Evolutionary conservation across 352 stramenopile species (phyloP).

Genomic region (Globisporangium uncinulatum): DNA sequence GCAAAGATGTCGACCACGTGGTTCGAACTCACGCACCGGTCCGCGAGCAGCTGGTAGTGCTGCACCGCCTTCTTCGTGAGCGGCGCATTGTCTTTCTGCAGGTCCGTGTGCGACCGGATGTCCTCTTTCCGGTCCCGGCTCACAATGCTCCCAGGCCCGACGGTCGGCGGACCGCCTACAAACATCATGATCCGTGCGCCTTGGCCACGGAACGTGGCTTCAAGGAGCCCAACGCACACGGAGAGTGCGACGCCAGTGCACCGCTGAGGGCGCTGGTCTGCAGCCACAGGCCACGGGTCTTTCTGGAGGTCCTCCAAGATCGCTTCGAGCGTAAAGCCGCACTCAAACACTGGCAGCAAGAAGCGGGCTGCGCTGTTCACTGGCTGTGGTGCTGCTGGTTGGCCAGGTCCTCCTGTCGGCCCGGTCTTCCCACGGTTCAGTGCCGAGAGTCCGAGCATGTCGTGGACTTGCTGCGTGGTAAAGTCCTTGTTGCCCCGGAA

Average conservation of each 20-base stretch:
- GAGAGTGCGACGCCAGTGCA: conserved; percentile 96
- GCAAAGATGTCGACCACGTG: conserved; percentile 99
- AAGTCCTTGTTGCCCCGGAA: conserved; percentile 99
- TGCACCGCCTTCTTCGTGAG: conserved; percentile 93
- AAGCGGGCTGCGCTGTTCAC: conserved; percentile 91
- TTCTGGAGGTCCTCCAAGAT: conserved; percentile 97
- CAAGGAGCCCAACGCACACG: conserved; percentile 95
- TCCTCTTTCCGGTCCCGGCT: conserved; percentile 94
- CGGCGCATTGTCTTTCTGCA: conserved; percentile 93
- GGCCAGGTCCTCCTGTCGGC: conserved; percentile 24
- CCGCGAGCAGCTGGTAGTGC: conserved; percentile 95
- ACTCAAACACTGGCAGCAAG: conserved; percentile 96
- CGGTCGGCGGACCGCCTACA: conserved; percentile 94
- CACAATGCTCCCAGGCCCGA: conserved; percentile 95
- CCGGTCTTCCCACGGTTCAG: conserved; percentile 47
- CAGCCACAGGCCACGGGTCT: conserved; percentile 96
- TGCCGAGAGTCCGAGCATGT: conserved; percentile 92
- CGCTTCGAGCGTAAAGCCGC: conserved; percentile 95
- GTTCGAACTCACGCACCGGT: conserved; percentile 87
- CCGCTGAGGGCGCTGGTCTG: conserved; percentile 93
- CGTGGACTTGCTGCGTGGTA: conserved; percentile 91
- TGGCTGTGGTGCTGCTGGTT: conserved; percentile 60
- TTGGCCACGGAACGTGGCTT: conserved; percentile 93
- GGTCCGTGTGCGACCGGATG: conserved; percentile 95
- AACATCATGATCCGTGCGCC: conserved; percentile 99